Percentiles rank a stretch among this genome's conserved stretches.
Evolutionary conservation across 2,329 filamentous ascomycete species (phyloP).

Genomic region (Fusarium sacchari): DNA sequence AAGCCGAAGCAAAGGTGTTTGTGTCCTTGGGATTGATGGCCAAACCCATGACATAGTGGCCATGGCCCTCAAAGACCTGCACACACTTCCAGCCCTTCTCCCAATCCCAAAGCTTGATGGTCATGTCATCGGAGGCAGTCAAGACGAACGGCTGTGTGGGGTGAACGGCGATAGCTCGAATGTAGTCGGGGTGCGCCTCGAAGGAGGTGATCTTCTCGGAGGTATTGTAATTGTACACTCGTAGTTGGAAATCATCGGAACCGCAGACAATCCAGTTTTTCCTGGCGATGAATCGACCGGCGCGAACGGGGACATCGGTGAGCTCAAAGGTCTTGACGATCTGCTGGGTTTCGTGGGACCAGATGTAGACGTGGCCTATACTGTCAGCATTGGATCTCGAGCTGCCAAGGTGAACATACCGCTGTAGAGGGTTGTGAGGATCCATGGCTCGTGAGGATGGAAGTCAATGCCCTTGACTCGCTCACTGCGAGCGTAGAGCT

Average conservation of each 20-base stretch:
- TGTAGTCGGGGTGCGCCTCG: slow-evolving; percentile 98
- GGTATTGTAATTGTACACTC: slow-evolving; percentile 99
- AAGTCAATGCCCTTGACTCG: slow-evolving; percentile 98
- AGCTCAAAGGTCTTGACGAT: slow-evolving; percentile 99
- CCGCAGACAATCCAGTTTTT: slow-evolving; percentile 99
- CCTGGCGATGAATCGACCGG: slow-evolving; percentile 93
- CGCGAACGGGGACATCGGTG: slow-evolving; percentile 96
- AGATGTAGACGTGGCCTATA: slow-evolving; percentile 95
- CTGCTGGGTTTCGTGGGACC: slow-evolving; percentile 96
- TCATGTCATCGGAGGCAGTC: slow-evolving; percentile 98
- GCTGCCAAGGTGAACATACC: slow-evolving; percentile 63
- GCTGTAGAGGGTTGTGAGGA: slow-evolving; percentile 95
- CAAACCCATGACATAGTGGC: slow-evolving; percentile 95
- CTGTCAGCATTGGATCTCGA: slow-evolving; percentile 10
- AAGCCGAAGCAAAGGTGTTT: slow-evolving; percentile 91
- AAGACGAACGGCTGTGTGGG: slow-evolving; percentile 95
- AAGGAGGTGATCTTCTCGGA: slow-evolving; percentile 98
- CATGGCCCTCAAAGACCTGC: slow-evolving; percentile 95
- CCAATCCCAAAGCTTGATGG: slow-evolving; percentile 99
- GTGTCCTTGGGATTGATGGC: slow-evolving; percentile 98
- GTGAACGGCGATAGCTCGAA: slow-evolving; percentile 94
- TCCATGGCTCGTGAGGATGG: slow-evolving; percentile 96
- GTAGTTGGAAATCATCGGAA: slow-evolving; percentile 87
- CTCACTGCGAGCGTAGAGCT: slow-evolving; percentile 80
- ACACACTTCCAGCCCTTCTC: slow-evolving; percentile 98